Base-by-base conservation (phyloP, 495 filamentous ascomycete species). In the Ascodesmis nigricans region DNA sequence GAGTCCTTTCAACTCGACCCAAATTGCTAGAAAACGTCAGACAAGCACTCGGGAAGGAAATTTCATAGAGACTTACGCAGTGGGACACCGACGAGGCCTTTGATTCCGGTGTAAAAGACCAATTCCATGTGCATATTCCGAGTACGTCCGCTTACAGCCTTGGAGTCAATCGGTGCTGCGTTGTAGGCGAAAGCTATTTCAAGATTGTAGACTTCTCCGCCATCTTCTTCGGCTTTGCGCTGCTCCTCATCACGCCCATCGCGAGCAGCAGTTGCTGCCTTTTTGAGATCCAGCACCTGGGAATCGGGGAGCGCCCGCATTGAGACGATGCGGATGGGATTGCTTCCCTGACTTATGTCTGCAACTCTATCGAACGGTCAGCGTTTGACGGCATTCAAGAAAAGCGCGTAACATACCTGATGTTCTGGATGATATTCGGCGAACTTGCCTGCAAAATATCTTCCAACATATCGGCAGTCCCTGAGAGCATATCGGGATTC, bases 401-500 rank as follows among this genome's bases (percentile, higher is more conserved):
- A n/a, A n/a, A n/a, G n/a, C n/a, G n/a, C n/a, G n/a, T n/a, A n/a
- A n/a, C n/a, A n/a, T n/a, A n/a, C n/a, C n/a, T n/a, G n/a, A 95
- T 82, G 44, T 91, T 90, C 53, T 93, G 81, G 32, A 93, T 77
- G 22, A 92, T 59, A 0, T 71, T 73, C 0, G 84, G 84, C 0
- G 90, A 73, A 5, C 78, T 90, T 15, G 81, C 84, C 58, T 91
- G 80, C 84, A 95, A 93, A 31, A 95, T 77, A 49, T 95, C 84
- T 54, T 82, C 78, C 7, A 82, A 66, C 0, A 69, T 70, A 50
- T 78, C 71, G 13, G 62, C 62, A 15, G 65, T 58, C 0, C 68
- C 66, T 5, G 64, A 60, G 46, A 95, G 77, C 81, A 95, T 91
- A 1, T 92, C 84, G 0, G 84, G 84, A 44, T 93, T 82, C 36